A percentile compares a stretch with the other conserved stretches of the same genome.
Evolutionary conservation across 2,329 filamentous ascomycete genomes (phyloP).

Genomic region (Fusarium pseudograminearum): DNA sequence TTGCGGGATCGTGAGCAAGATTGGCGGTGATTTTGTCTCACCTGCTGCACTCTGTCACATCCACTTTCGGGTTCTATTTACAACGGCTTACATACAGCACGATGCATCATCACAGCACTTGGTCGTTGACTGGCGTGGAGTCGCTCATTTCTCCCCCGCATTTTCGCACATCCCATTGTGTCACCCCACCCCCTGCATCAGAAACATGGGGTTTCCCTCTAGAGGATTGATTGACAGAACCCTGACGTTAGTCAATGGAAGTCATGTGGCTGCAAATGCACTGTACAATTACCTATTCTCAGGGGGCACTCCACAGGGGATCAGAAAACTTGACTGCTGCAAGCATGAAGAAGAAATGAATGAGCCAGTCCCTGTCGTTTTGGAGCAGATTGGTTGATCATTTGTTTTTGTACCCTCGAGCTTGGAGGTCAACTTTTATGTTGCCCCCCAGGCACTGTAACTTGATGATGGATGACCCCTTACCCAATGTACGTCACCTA

Average conservation of each 20-base stretch:
- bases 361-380: background rate
- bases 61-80: conserved; percentile 7
- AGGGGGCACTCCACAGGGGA: background rate
- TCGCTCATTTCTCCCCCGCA: conserved; percentile 33
- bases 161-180: conserved; percentile 30
- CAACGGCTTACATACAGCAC: conserved; percentile 10
- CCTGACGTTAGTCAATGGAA: conserved; percentile 11
- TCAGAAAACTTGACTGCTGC: background rate
- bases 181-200: conserved; percentile 29
- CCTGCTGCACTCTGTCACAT: background rate
- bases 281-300: conserved; percentile 11
- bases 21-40: conserved; percentile 27
- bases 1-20: conserved; percentile 27
- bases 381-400: background rate
- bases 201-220: conserved; percentile 31
- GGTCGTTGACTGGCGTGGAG: conserved; percentile 27
- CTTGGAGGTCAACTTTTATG: background rate
- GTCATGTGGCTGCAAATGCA: conserved; percentile 16
- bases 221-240: conserved; percentile 30
- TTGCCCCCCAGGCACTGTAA: background rate
- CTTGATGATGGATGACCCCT: conserved; percentile 23
- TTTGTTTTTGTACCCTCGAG: background rate
- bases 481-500: conserved; percentile 33
- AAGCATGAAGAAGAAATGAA: background rate
- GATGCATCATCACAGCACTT: conserved; percentile 10